Conservation (phyloP, 2,329 filamentous ascomycete species). For the Ascosphaera apis region DNA sequence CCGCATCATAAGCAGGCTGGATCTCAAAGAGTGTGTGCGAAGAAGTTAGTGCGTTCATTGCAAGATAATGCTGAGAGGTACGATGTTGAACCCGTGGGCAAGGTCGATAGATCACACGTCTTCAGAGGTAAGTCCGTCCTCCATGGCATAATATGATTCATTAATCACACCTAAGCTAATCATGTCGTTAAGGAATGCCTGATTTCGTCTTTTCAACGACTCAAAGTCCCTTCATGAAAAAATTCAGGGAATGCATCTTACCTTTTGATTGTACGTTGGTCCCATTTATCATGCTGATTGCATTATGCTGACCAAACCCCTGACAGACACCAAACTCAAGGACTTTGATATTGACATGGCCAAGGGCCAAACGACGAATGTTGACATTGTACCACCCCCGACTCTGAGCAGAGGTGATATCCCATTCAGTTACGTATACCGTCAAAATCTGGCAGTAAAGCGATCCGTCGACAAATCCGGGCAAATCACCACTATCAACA, state of each 20-base stretch:
- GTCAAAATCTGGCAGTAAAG: constrained; percentile 61
- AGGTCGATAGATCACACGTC: constrained; percentile 59
- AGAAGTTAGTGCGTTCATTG: constrained; percentile 36
- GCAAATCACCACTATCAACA: constrained; percentile 37
- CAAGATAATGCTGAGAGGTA: constrained; percentile 48
- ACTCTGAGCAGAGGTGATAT: constrained; percentile 51
- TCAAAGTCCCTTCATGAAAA: constrained; percentile 43
- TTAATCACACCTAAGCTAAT: constrained; percentile 1
- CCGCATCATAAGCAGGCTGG: constrained; percentile 11
- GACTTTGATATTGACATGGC: constrained; percentile 44
- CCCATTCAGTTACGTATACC: constrained; percentile 51
- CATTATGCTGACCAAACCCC: constrained; percentile 1
- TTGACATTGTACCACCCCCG: constrained; percentile 58
- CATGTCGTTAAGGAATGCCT: constrained; percentile 32
- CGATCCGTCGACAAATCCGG: constrained; percentile 33
- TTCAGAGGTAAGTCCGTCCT: constrained; percentile 40
- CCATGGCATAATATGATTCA: neutral
- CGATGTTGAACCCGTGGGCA: constrained; percentile 44
- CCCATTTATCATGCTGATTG: neutral
- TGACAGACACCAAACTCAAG: constrained; percentile 32
- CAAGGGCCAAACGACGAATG: constrained; percentile 33
- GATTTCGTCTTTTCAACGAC: constrained; percentile 67
- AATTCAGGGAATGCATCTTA: constrained; percentile 47
- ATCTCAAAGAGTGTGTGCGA: constrained; percentile 27
- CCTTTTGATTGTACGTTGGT: constrained; percentile 39